Base-by-base conservation (phyloP, 2,329 filamentous ascomycete genomes). In the Colletotrichum theobromicola region DNA sequence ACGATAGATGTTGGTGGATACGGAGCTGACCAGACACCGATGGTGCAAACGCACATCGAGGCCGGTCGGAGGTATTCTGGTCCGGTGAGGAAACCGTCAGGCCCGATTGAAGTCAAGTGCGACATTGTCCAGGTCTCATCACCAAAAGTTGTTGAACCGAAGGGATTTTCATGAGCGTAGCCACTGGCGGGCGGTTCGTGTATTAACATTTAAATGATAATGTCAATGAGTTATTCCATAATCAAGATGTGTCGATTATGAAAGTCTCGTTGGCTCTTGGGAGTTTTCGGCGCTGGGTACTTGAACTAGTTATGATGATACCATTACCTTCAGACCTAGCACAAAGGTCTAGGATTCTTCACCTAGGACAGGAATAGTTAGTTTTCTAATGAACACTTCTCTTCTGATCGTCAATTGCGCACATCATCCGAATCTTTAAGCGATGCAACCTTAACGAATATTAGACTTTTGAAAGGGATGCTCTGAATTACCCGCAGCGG, bases 71-170 rank as follows among this genome's bases (percentile, higher is more conserved):
- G 50, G 8, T 30, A 24, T 37, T 32, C 55, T 30, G 42, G 67
- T 4, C 35, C 57, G 18, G 18, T 12, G 15, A 50, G 15, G 32
- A n/a, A 26, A 10, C 42, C 72, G 12, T 13, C 42, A 2, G 69
- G 53, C 4, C 69, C 72, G 13, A 75, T 75, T 16, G 57, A 63
- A n/a, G 32, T 75, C 55, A 62, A 61, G 16, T 57, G 32, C 24
- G 72, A 72, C 21, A 68, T 73, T 37, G 69, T 75, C 24, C 72
- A 73, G 46, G 6, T 63, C 34, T 18, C 62, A 9, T 67, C 72
- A 15, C 57, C 50, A 10, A 62, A n/a, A 10, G 57, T 46, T 12
- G 69, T 46, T 13, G 69, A 73, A 13, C 26, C 46, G 10, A 58
- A 35, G 30, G 26, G 37, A 7, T 63, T 72, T 35, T 34, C 55